phyloP scores from a whole-genome alignment of 73 alveolate species.

The Paramecium sonneborni region DNA sequence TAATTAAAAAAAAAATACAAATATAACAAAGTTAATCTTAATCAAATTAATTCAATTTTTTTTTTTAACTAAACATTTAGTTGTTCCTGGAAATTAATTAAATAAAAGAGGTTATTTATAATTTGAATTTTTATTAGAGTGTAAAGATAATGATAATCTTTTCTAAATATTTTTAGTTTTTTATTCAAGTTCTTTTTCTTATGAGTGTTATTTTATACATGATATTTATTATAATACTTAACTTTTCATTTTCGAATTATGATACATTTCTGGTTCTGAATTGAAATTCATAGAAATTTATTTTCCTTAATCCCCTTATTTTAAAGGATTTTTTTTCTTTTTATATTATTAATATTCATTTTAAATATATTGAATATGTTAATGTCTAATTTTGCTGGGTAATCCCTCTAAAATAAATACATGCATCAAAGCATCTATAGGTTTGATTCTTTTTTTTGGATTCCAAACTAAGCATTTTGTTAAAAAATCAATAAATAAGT shows the following conservation, averaged over 20 bases:
- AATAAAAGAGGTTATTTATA: not conserved
- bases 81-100: not conserved
- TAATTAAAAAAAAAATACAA: too few relatives aligned
- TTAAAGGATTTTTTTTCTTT: not conserved
- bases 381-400: constrained; percentile 45
- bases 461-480: constrained; percentile 90
- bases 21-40: too few relatives aligned
- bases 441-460: constrained; percentile 86
- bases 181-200: not conserved
- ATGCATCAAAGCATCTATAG: constrained; percentile 91
- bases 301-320: constrained; percentile 23
- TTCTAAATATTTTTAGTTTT: not conserved
- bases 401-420: constrained; percentile 76
- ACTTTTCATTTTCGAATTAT: not conserved
- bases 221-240: not conserved
- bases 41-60: not conserved
- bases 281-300: not conserved
- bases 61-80: not conserved
- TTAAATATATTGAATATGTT: constrained; percentile 53
- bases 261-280: constrained; percentile 47
- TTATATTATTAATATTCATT: not conserved
- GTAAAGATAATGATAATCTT: constrained; percentile 3
- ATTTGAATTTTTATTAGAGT: not conserved
- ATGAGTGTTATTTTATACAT: not conserved
- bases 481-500: constrained; percentile 77